Conservation (phyloP, 1,139 yeast genomes). For the Zygoascus sp. region DNA sequence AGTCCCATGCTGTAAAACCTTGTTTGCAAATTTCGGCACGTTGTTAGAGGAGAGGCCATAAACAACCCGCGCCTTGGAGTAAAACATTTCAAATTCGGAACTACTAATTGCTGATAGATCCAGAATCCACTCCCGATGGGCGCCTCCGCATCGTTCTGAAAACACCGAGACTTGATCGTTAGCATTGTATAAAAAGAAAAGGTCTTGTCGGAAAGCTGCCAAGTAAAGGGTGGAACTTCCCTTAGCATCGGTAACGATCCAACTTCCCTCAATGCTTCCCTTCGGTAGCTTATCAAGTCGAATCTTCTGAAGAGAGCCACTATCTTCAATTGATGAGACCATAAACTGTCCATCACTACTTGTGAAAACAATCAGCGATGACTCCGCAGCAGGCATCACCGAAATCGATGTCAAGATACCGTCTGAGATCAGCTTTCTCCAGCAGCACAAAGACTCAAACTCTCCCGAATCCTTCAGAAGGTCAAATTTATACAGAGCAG, state of each 20-base stretch:
- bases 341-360: conserved; percentile 32
- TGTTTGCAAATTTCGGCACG: conserved; percentile 27
- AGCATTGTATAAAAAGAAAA: conserved; percentile 80
- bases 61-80: conserved; percentile 47
- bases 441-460: conserved; percentile 32
- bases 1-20: conserved; percentile 51
- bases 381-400: conserved; percentile 15
- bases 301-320: conserved; percentile 16
- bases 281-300: conserved; percentile 63
- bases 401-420: conserved; percentile 66
- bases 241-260: conserved; percentile 45
- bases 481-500: conserved; percentile 50
- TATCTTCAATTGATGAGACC: conserved; percentile 13
- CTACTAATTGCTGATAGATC: conserved; percentile 17
- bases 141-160: conserved; percentile 83
- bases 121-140: conserved; percentile 73
- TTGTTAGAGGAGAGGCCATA: conserved; percentile 14
- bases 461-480: conserved; percentile 25
- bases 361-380: conserved; percentile 23
- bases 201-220: conserved; percentile 78
- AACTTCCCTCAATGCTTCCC: conserved; percentile 74
- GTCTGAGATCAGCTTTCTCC: conserved; percentile 60
- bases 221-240: conserved; percentile 40
- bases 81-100: conserved; percentile 39
- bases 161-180: conserved; percentile 65